Evolutionary conservation across 2,329 filamentous ascomycete genomes (phyloP).

Genomic region (Diplodia scrobiculata): DNA sequence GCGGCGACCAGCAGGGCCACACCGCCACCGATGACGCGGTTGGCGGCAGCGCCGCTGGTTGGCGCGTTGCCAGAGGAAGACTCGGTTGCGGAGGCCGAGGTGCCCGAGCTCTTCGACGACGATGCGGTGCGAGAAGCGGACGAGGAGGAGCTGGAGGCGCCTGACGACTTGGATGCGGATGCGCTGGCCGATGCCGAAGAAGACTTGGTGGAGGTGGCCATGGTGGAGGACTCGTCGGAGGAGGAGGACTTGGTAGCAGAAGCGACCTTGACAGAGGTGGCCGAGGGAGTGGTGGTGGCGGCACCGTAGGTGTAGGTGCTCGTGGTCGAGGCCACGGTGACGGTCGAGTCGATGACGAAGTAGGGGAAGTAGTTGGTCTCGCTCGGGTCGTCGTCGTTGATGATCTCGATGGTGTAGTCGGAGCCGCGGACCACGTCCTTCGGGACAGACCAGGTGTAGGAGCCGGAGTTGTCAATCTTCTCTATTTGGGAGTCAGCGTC

Average conservation of each 20-base stretch:
- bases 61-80: constrained; percentile 14
- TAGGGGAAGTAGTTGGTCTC: constrained; percentile 57
- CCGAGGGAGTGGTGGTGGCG: constrained; percentile 35
- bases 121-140: constrained; percentile 34
- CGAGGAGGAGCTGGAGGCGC: constrained; percentile 33
- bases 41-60: constrained; percentile 9
- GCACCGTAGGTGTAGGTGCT: constrained; percentile 40
- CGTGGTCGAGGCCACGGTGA: constrained; percentile 40
- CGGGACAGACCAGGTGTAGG: constrained; percentile 53
- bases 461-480: constrained; percentile 53
- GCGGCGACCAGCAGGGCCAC: constrained; percentile 13
- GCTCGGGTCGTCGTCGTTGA: constrained; percentile 49
- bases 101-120: neutral
- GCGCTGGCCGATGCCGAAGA: constrained; percentile 22
- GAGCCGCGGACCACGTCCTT: constrained; percentile 46
- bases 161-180: constrained; percentile 30
- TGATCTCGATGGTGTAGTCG: constrained; percentile 58
- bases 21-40: constrained; percentile 19
- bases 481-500: constrained; percentile 39
- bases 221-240: constrained; percentile 23
- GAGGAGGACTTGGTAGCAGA: constrained; percentile 35
- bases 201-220: constrained; percentile 35
- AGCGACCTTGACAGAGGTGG: constrained; percentile 29
- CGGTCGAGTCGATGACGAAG: constrained; percentile 54
- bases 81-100: constrained; percentile 9